phyloP scores from a whole-genome alignment of 2,329 filamentous ascomycete species.

The Lasiodiplodia citricola region DNA sequence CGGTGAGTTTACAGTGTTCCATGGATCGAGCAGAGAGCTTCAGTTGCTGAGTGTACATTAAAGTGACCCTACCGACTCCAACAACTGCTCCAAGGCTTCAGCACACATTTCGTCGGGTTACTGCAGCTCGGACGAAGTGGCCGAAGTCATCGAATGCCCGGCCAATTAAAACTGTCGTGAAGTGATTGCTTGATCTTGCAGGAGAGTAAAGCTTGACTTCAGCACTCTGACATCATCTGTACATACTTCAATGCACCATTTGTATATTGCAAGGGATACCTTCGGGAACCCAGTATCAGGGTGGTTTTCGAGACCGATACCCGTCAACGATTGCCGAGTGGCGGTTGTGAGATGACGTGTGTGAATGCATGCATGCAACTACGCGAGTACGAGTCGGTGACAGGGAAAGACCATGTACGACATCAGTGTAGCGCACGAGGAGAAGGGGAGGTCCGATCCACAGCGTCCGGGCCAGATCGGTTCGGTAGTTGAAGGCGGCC shows the following conservation, averaged over 20 bases:
- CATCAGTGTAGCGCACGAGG: neutral
- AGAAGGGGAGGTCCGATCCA: neutral
- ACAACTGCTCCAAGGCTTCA: neutral
- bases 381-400: neutral
- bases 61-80: neutral
- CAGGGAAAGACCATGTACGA: neutral
- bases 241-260: no score
- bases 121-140: neutral
- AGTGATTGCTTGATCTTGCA: no score
- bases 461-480: neutral
- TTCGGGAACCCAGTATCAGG: no score
- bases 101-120: neutral
- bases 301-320: neutral
- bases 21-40: no score
- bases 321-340: neutral
- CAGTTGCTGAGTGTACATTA: no score
- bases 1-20: neutral
- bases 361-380: neutral
- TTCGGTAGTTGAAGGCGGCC: no score
- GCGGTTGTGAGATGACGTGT: neutral
- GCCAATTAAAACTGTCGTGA: neutral
- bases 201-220: no score
- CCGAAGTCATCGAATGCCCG: neutral
- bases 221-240: no score
- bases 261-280: no score